Conservation (phyloP, 2,329 filamentous ascomycete genomes). For the Phaeoacremonium minimum region DNA sequence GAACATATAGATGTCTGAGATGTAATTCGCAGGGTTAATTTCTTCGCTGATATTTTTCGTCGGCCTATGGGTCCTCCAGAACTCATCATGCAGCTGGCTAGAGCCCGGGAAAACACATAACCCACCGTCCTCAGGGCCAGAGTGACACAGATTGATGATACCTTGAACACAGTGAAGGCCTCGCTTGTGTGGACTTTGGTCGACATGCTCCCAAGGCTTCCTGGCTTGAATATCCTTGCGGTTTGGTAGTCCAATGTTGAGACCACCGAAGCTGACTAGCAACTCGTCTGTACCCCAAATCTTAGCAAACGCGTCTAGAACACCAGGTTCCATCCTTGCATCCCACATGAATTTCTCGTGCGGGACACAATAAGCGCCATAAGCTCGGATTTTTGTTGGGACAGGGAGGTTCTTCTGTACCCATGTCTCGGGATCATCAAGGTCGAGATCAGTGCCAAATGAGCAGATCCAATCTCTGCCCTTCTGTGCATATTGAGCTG, state of each 20-base stretch:
- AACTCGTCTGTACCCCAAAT: constrained; percentile 23
- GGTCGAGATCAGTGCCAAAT: neutral
- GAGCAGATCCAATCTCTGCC: neutral
- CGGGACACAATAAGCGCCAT: neutral
- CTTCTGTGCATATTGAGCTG: neutral
- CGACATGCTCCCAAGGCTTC: constrained; percentile 29
- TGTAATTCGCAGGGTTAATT: constrained; percentile 6
- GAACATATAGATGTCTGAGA: constrained; percentile 27
- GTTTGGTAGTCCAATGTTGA: constrained; percentile 30
- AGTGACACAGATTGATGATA: constrained; percentile 20
- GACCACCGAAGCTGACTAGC: constrained; percentile 26
- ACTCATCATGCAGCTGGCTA: constrained; percentile 22
- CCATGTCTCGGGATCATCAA: neutral
- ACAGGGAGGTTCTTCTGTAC: neutral
- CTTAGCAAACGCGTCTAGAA: neutral
- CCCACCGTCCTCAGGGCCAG: constrained; percentile 29
- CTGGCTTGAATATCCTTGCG: constrained; percentile 18
- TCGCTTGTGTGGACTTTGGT: constrained; percentile 18
- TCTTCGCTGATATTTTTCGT: constrained; percentile 18
- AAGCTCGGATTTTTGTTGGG: neutral
- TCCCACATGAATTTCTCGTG: neutral
- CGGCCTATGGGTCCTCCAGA: constrained; percentile 17
- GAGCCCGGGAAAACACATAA: constrained; percentile 26
- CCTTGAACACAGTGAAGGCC: constrained; percentile 23
- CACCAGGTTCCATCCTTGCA: neutral